Percentiles rank a stretch among this genome's conserved stretches.
Conservation (phyloP, 164 flowering plant species). For the Chimonanthus praecox region DNA sequence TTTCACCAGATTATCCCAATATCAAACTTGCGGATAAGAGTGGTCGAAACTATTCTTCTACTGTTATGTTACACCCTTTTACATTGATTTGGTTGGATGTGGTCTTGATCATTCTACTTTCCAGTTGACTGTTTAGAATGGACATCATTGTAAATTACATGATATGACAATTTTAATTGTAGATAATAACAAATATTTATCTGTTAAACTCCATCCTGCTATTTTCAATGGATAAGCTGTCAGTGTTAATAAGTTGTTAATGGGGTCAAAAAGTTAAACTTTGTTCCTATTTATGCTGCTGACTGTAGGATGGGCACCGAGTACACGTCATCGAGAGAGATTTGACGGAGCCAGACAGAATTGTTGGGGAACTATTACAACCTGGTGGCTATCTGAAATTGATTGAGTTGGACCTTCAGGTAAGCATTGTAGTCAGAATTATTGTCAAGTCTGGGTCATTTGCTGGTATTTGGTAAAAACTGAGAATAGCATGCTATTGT, state of each 20-base stretch:
- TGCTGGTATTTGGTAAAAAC: neutral
- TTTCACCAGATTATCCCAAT: no score
- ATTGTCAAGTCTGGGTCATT: neutral
- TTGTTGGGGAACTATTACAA: slow-evolving; percentile 92
- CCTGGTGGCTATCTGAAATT: slow-evolving; percentile 96
- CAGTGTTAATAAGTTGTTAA: neutral
- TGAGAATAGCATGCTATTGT: neutral
- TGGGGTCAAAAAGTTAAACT: neutral
- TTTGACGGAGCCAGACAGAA: slow-evolving; percentile 83
- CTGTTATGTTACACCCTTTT: neutral
- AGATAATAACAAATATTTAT: no score
- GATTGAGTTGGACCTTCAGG: slow-evolving; percentile 79
- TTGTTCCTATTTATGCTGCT: neutral
- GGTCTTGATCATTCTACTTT: neutral
- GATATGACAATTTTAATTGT: neutral
- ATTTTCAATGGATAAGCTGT: no score
- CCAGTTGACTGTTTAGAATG: neutral
- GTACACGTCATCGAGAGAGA: slow-evolving; percentile 91
- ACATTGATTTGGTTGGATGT: neutral
- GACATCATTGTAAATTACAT: neutral
- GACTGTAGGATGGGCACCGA: slow-evolving; percentile 70
- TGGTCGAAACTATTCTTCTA: no score
- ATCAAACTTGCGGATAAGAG: no score
- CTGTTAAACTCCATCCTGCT: neutral
- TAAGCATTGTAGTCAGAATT: slow-evolving; percentile 13